Base-by-base conservation (phyloP, 495 filamentous ascomycete species). In the Neurospora tetrasperma region DNA sequence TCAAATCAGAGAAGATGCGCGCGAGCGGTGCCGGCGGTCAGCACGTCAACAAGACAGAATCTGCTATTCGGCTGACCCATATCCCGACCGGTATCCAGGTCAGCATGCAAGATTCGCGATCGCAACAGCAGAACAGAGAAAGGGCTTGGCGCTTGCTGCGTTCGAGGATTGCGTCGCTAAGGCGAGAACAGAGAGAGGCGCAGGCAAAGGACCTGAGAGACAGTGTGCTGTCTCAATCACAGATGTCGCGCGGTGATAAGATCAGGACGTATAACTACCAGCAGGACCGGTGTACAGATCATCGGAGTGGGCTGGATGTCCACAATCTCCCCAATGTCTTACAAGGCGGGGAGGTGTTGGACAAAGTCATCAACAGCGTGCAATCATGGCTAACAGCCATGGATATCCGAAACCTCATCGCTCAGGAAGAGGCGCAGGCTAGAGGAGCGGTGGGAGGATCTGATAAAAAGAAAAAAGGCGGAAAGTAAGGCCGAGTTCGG, bases 1-100 rank as follows among this genome's bases (percentile, higher is more conserved):
- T 99, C 43, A 86, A 89, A 48, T 86, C 88, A 10, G 96, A 99
- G 77, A 91, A 92, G 76, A 97, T 98, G 94, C 88, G 94, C 40
- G 93, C 96, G 1, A 85, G 92, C 69, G 96, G 96, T 40, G 94
- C 96, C 3, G 96, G 96, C 20, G 96, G 96, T 7, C 96, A 99
- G 83, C 96, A 98, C 80, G 96, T 99, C 79, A 99, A 99, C 81
- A 98, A 92, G 75, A 99, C 96, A 2, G 96, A 98, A 81, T 97
- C 94, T 42, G 96, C 96, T 20, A 92, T 99, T 74, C 90, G 96
- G 20, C 85, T 99, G 71, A 97, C 94, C 12, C 96, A 99, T 86
- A 85, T 93, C 14, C 96, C 96, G 11, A 97, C 94, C 0, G 90
- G 89, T 43, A 93, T 89, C 9, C 88, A 92, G 38, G 94, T 98